A percentile compares a stretch with the other conserved stretches of the same genome.
phyloP scores from a whole-genome alignment of 2,329 filamentous ascomycete species.

The Talaromyces sp. region DNA sequence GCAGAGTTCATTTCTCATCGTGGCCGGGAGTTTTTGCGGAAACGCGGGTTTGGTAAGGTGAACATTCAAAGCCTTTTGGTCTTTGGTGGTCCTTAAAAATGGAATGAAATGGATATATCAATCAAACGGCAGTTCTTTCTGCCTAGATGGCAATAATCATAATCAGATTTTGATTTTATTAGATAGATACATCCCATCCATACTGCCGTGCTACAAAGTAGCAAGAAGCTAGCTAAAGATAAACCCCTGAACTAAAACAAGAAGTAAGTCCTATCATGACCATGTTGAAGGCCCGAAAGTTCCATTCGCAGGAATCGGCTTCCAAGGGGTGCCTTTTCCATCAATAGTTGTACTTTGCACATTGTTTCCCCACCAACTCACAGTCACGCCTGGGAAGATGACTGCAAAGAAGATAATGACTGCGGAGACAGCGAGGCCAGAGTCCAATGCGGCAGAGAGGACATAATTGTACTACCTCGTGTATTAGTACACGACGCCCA shows the following conservation, averaged over 20 bases:
- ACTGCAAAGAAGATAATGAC: conserved; percentile 45
- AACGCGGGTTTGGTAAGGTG: conserved; percentile 47
- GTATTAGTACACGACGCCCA: neutral
- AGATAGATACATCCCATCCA: too few species aligned
- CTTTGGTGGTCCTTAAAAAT: conserved; percentile 40
- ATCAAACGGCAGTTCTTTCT: too few species aligned
- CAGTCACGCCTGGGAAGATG: conserved; percentile 35
- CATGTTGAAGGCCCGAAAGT: conserved; percentile 10
- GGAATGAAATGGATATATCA: too few species aligned
- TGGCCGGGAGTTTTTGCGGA: conserved; percentile 46
- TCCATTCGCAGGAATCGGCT: conserved; percentile 12
- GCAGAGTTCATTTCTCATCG: conserved; percentile 55
- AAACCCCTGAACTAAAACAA: too few species aligned
- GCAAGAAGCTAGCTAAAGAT: too few species aligned
- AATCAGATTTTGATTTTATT: too few species aligned
- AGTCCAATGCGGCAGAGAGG: conserved; percentile 40
- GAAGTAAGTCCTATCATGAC: conserved; percentile 8
- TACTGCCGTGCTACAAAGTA: too few species aligned
- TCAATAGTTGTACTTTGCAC: conserved; percentile 37
- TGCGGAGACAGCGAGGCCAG: conserved; percentile 38
- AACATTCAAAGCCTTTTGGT: conserved; percentile 52
- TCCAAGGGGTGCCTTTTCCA: conserved; percentile 34
- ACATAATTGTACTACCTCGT: conserved; percentile 31
- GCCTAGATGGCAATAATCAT: too few species aligned
- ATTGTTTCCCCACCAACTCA: conserved; percentile 42